Evolutionary conservation across 768 basidiomycete genomes (phyloP).

Genomic region (Trametes maxima): DNA sequence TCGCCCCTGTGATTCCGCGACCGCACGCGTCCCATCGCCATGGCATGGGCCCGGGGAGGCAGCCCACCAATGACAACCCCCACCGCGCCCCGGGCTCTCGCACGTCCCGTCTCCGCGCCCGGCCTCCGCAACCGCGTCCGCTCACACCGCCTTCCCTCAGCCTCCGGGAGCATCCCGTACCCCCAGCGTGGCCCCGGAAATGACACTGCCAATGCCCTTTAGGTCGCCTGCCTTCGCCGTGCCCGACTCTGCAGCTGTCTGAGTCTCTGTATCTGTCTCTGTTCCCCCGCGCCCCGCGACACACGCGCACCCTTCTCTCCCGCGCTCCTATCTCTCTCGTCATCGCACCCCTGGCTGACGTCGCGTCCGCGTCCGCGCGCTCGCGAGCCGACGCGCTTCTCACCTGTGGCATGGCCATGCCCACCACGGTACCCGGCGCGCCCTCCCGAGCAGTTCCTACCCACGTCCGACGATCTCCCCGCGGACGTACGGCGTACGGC

Average conservation of each 20-base stretch:
- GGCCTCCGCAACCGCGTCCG: background rate
- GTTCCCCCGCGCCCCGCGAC: no score
- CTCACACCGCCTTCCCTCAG: background rate
- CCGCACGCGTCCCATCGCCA: background rate
- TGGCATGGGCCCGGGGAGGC: no score
- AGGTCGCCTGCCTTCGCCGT: no score
- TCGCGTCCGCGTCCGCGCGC: no score
- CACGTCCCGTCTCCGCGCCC: background rate
- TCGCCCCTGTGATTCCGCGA: background rate
- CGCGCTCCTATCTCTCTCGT: no score
- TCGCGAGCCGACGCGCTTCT: no score
- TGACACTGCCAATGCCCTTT: background rate
- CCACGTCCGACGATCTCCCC: conserved; percentile 11
- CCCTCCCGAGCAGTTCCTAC: background rate
- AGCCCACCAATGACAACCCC: background rate
- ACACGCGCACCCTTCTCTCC: no score
- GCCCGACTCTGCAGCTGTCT: no score
- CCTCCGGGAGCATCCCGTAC: background rate
- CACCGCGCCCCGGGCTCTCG: background rate
- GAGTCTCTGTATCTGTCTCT: no score
- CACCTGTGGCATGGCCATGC: no score
- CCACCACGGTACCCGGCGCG: conserved; percentile 6
- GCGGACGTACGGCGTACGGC: conserved; percentile 9
- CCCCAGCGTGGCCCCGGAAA: background rate
- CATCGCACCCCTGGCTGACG: no score